These are phyloP conservation scores for Tetragonia tetragonoides DNA, from an alignment of 148 eudicot species.

Conservation along the genomic window DNA sequence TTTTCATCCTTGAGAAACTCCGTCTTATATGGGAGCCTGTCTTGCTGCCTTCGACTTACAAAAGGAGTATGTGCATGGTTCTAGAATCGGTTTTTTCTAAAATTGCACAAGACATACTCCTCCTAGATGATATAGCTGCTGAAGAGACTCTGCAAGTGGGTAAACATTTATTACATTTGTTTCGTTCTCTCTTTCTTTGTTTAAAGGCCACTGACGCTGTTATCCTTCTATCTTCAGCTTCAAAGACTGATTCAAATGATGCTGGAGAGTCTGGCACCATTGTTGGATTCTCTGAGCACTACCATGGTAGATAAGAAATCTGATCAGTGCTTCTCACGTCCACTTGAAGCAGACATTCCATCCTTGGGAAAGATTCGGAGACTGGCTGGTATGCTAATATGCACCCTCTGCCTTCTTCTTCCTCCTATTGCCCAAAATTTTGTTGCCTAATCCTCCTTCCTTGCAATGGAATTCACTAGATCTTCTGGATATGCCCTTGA, in stretches of 20 bases:
- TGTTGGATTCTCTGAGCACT: conserved; percentile 52
- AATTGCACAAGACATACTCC: conserved; percentile 58
- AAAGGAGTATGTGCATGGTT: conserved; percentile 69
- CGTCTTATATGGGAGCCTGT: conserved; percentile 93
- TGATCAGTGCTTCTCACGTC: conserved; percentile 33
- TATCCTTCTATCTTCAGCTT: conserved; percentile 49
- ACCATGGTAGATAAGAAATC: conserved; percentile 39
- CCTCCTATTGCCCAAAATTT: neutral
- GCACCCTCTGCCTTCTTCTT: neutral
- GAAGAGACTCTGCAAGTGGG: conserved; percentile 90
- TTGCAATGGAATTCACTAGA: conserved; percentile 39
- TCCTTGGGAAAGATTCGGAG: conserved; percentile 68
- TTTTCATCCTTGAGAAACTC: conserved; percentile 87
- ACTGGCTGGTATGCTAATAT: conserved; percentile 53
- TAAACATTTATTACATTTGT: neutral
- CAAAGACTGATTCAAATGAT: conserved; percentile 71
- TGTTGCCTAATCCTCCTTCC: neutral
- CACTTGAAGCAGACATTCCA: conserved; percentile 55
- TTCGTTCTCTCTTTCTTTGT: neutral
- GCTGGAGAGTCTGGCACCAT: conserved; percentile 71
- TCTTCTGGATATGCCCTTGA: conserved; percentile 85
- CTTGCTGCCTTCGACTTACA: conserved; percentile 67
- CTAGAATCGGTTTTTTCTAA: conserved; percentile 64
- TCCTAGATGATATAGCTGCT: conserved; percentile 91
- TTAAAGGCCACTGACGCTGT: neutral